Base-by-base conservation (phyloP, 2,329 filamentous ascomycete species). In the Thermoascus crustaceus region DNA sequence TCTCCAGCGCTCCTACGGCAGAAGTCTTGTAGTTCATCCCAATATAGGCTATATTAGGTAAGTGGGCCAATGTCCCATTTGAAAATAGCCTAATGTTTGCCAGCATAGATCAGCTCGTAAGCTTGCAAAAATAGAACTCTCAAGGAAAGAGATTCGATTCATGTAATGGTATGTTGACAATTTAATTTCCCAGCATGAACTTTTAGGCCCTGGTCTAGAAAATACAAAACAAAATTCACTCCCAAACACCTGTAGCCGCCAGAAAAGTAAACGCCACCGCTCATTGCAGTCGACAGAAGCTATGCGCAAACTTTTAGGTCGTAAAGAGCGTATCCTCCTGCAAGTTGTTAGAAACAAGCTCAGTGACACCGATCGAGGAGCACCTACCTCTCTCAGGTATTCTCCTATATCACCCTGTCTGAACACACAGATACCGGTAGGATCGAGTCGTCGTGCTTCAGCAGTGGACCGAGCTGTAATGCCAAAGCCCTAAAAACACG, bases 361-460 rank as follows among this genome's bases (percentile, higher is more conserved):
- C 11, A 20, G 18, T 10, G 14, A 30, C 5, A n/a, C 18, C 19
- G 4, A 9, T 16, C 5, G 34, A 22, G 7, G 7, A 4, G 9
- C 20, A 47, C 55, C 42, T 48, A 67, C 67, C 55, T 96, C 89
- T 56, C 91, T 78, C 54, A 98, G 69, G 57, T 94, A 98, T 67
- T 96, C 89, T 50, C 91, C 91, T 49, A 85, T 82, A 67, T 98
- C 91, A 1, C 85, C 85, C 66, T 98, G 91, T 46, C 89, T 74
- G 64, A 95, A 96, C 37, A 82, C 82, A 7, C 85, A 82, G 42
- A 95, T 82, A 7, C 82, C 86, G 0, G 91, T 98, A 0, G 91
- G 91, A 45, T 95, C 91, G 50, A 95, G 60, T 47, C 85, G 75
- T 53, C 86, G 73, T 17, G 84, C 80, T 60, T 95, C 88, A 11